Percentiles rank a stretch among this genome's conserved stretches.
Evolutionary conservation across 805 yeast species (phyloP).

Genomic region (Sugiyamaella valdiviana): DNA sequence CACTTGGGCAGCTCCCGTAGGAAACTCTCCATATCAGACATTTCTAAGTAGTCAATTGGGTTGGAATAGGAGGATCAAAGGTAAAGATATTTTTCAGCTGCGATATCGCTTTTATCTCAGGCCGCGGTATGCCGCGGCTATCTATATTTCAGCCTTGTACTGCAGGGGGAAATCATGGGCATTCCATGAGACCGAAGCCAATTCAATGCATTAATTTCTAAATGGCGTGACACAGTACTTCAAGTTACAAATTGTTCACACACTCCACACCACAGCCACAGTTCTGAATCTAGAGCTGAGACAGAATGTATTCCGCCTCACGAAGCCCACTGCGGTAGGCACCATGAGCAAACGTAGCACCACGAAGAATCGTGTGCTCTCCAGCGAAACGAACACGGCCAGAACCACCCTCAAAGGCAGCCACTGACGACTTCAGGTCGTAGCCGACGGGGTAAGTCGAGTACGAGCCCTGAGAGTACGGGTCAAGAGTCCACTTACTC

Average conservation of each 20-base stretch:
- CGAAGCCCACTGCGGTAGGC: constrained; percentile 75
- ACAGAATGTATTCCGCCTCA: constrained; percentile 40
- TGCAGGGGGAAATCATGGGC: too few species aligned
- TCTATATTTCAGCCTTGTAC: background rate
- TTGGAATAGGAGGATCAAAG: background rate
- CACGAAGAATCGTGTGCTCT: constrained; percentile 80
- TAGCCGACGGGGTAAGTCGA: constrained; percentile 39
- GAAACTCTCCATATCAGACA: constrained; percentile 38
- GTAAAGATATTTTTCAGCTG: background rate
- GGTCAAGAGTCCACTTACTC: constrained; percentile 67
- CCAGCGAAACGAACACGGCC: constrained; percentile 77
- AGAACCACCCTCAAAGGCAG: constrained; percentile 52
- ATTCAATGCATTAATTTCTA: too few species aligned
- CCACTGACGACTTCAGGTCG: constrained; percentile 8
- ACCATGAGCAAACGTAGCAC: constrained; percentile 90
- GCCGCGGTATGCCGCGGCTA: constrained; percentile 4
- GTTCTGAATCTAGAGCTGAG: constrained; percentile 6
- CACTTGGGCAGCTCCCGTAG: constrained; percentile 73
- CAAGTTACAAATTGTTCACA: background rate
- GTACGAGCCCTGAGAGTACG: constrained; percentile 70
- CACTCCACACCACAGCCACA: background rate
- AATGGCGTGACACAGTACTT: background rate
- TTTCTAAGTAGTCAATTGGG: constrained; percentile 13
- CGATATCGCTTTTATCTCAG: background rate
- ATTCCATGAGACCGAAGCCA: too few species aligned